Evolutionary conservation across 257 asterid genomes (phyloP).

Genomic region (Ligustrum vulgare): DNA sequence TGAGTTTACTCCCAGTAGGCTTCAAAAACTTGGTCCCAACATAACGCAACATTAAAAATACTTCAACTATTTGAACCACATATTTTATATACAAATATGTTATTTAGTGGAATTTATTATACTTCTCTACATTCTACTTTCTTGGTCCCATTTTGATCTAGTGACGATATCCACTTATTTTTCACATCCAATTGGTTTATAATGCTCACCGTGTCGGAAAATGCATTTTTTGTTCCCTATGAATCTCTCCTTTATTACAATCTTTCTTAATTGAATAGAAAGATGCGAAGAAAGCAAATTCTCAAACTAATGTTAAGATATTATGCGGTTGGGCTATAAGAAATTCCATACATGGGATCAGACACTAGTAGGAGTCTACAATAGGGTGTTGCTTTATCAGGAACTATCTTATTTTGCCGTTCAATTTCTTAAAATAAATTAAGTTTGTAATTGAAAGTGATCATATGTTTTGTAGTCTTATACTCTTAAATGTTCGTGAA

Average conservation of each 20-base stretch:
- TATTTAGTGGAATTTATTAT: not conserved
- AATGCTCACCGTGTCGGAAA: not conserved
- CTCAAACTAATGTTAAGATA: too few species aligned
- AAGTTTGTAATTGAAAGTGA: too few species aligned
- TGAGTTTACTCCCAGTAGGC: constrained; percentile 9
- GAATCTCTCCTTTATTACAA: not conserved
- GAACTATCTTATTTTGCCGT: too few species aligned
- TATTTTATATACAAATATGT: not conserved
- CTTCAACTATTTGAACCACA: not conserved
- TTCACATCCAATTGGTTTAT: not conserved
- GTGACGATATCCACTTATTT: not conserved
- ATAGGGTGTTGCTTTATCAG: not conserved
- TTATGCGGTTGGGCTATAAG: too few species aligned
- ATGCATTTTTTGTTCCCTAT: not conserved
- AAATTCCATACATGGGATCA: not conserved
- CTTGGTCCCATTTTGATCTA: not conserved
- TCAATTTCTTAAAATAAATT: not conserved
- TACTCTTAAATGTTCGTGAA: not conserved
- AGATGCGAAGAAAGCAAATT: too few species aligned
- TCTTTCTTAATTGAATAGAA: not conserved
- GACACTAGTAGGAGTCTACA: too few species aligned
- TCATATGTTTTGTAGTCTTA: not conserved
- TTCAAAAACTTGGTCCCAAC: not conserved
- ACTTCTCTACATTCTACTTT: not conserved
- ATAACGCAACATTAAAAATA: not conserved